Conservation (phyloP, 176 grass and related monocot genomes). For the Oryza glaberrima region DNA sequence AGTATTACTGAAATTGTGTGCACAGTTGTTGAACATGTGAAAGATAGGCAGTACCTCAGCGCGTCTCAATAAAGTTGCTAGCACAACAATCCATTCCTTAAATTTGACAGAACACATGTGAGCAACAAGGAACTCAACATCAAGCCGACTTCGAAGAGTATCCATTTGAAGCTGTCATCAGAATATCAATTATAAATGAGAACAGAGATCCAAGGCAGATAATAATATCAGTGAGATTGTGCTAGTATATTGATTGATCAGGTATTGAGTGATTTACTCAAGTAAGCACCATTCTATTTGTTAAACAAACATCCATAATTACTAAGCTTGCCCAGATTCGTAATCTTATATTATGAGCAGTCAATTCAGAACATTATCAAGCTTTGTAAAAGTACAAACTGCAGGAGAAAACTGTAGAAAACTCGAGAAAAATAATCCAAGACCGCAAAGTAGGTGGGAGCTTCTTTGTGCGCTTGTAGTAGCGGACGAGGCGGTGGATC, state of each 20-base stretch:
- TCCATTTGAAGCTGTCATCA: constrained; percentile 87
- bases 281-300: constrained; percentile 15
- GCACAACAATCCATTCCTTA: constrained; percentile 97
- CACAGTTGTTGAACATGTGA: constrained; percentile 17
- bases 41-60: constrained; percentile 68
- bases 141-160: constrained; percentile 91
- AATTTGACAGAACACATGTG: constrained; percentile 99
- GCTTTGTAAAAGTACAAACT: not conserved
- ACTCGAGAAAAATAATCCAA: constrained; percentile 5
- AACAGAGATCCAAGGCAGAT: constrained; percentile 16
- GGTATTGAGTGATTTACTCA: not conserved
- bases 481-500: constrained; percentile 65
- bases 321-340: not conserved
- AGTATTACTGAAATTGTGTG: not conserved
- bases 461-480: constrained; percentile 99
- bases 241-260: not conserved
- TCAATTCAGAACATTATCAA: not conserved
- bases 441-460: constrained; percentile 56
- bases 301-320: not conserved
- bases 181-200: constrained; percentile 22
- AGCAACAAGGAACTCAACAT: constrained; percentile 95
- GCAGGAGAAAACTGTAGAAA: not conserved
- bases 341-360: not conserved
- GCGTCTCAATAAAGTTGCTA: constrained; percentile 88
- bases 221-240: not conserved